phyloP scores from a whole-genome alignment of 768 basidiomycete genomes.

The Xanthoconium purpureum region DNA sequence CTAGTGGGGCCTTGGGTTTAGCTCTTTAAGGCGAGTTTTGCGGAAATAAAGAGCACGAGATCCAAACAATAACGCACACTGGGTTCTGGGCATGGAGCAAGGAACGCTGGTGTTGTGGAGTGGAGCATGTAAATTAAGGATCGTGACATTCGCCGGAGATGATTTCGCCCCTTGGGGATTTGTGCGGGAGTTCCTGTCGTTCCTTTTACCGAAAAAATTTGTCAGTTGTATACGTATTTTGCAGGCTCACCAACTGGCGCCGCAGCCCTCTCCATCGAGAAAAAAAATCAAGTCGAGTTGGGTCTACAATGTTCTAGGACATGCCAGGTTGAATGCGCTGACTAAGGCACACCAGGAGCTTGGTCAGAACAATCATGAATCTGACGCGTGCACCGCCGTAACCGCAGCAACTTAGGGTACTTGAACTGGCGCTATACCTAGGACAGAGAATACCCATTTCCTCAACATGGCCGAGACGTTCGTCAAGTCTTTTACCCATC shows the following conservation, averaged over 20 bases:
- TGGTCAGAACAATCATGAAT: conserved; percentile 10
- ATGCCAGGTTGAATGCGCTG: conserved; percentile 1
- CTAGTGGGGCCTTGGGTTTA: neutral
- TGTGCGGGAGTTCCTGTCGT: neutral
- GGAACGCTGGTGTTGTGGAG: neutral
- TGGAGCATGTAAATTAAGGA: conserved; percentile 1
- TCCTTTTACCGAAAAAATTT: neutral
- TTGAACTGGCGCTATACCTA: neutral
- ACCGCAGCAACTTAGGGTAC: neutral
- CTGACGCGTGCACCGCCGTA: too few relatives aligned
- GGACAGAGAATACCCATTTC: too few relatives aligned
- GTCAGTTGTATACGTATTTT: neutral
- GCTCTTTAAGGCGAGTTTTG: neutral
- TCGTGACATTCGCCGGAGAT: neutral
- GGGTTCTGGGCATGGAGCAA: neutral
- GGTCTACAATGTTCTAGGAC: neutral
- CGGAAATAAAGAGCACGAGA: conserved; percentile 1
- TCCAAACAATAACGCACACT: neutral
- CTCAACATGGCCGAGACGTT: conserved; percentile 51
- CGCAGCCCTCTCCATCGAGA: neutral
- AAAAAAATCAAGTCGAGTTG: neutral
- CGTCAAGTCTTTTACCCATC: conserved; percentile 66
- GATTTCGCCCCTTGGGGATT: neutral
- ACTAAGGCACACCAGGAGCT: conserved; percentile 12
- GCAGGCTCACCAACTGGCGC: neutral